A percentile compares a stretch with the other conserved stretches of the same genome.
Conservation (phyloP, 352 stramenopile genomes). For the Phytophthora fragariaefolia region DNA sequence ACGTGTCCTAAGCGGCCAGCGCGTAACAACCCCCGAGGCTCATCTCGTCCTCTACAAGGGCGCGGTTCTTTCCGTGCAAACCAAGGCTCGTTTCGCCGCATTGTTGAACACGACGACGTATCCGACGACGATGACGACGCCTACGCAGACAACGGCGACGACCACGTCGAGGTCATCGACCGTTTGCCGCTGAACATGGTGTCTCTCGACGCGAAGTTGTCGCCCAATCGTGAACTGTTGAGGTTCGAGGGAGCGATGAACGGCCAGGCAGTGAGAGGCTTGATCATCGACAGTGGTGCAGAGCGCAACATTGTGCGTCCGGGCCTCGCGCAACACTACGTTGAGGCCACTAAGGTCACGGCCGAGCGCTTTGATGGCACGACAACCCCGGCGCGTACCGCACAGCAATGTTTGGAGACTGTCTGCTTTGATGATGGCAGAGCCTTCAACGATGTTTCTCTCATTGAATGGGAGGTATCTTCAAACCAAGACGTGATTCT, state of each 20-base stretch:
- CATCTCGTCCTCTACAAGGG: not conserved
- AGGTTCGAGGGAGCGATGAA: slow-evolving; percentile 11
- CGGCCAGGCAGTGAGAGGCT: not conserved
- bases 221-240: not conserved
- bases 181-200: not conserved
- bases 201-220: not conserved
- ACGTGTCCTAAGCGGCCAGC: slow-evolving; percentile 3
- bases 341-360: slow-evolving; percentile 3
- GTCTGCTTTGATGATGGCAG: not conserved
- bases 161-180: not conserved
- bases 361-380: slow-evolving; percentile 1
- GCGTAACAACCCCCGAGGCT: not conserved
- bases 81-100: not conserved
- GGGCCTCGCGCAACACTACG: not conserved
- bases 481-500: slow-evolving; percentile 17
- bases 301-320: slow-evolving; percentile 2
- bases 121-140: too few species aligned
- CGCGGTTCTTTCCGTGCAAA: not conserved
- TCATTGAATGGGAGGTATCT: slow-evolving; percentile 7
- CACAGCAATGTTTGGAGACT: not conserved
- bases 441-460: not conserved
- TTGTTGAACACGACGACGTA: not conserved
- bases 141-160: not conserved
- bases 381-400: not conserved
- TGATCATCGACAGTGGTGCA: slow-evolving; percentile 14